These are phyloP conservation scores for Beauveria caledonica DNA, from an alignment of 2,329 filamentous ascomycete species.

Conservation along the genomic window DNA sequence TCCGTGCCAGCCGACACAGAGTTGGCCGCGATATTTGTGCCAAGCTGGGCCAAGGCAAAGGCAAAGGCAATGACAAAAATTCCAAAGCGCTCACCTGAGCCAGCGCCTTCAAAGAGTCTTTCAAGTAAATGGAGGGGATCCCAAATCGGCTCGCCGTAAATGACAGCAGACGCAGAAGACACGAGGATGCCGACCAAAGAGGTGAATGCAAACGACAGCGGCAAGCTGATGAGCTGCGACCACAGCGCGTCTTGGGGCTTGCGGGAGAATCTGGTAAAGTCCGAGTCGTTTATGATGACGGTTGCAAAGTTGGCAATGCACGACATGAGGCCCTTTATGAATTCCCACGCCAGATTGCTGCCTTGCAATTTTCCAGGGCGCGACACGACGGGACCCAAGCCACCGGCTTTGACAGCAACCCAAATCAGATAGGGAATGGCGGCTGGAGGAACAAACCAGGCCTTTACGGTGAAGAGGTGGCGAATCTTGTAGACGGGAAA, in stretches of 20 bases:
- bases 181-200: conserved; percentile 79
- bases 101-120: conserved; percentile 61
- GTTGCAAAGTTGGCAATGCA: conserved; percentile 88
- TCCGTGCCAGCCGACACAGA: conserved; percentile 77
- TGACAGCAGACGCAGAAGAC: conserved; percentile 61
- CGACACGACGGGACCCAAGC: conserved; percentile 72
- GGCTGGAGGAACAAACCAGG: conserved; percentile 72
- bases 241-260: conserved; percentile 73
- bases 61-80: conserved; percentile 65
- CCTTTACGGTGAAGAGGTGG: conserved; percentile 85
- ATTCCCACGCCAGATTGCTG: conserved; percentile 66
- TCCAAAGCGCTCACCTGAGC: conserved; percentile 60
- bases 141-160: conserved; percentile 63
- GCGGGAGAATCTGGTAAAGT: conserved; percentile 75
- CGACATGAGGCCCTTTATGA: conserved; percentile 80
- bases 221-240: conserved; percentile 71
- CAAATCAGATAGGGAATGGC: conserved; percentile 82
- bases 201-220: conserved; percentile 64
- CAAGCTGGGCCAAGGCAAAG: conserved; percentile 72
- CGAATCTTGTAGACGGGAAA: conserved; percentile 84
- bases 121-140: conserved; percentile 63
- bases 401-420: conserved; percentile 73
- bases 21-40: conserved; percentile 86
- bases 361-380: conserved; percentile 57
- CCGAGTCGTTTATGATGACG: conserved; percentile 73